Evolutionary conservation across 1,284 basidiomycete species (phyloP), one percentile per base, ranked within the genome.

Genomic region (Ganoderma sinense): DNA sequence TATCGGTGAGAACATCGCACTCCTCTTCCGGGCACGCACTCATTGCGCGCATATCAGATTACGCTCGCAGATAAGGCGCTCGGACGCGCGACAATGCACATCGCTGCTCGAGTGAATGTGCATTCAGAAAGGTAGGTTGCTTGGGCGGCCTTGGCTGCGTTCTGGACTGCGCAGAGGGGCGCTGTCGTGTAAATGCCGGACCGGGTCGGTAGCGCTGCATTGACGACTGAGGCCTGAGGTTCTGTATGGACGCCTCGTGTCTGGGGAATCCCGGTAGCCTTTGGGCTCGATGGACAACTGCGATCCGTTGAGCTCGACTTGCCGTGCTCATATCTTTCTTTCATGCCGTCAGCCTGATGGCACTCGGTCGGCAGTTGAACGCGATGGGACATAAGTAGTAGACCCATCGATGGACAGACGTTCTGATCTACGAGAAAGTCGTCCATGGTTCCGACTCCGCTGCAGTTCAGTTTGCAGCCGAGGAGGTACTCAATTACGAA

Each of bases 1-100:
- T 73, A 73, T 73, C 69, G 71, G 71, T 70, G 71, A 59, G 71
- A 73, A 70, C 59, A 73, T 73, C 69, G 53, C 10, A 41, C 29
- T 26, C 31, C 26, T 41, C 33, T 29, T 2, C 26, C 33, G 48
- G 66, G 60, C 64, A 62, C 20, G 45, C 53, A 40, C 61, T 62
- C 48, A 33, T 31, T 51, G 40, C 23, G 33, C 43, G 65, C 43
- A 51, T 65, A 71, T 69, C 70, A 63, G 70, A 71, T 71, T 51
- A 36, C 36, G 36, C 36, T 36, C 7, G 23, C 23, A 68, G 68
- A 56, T 56, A 31, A 56, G 53, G 31, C 53, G 53, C 53, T 6
- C 16, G 53, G 16, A 33, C 8, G 29, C 29, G 29, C 53, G 53
- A 14, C 29, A 16, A 26, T 56, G 11, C 29, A 11, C 7, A 7